These are phyloP conservation scores for Aspergillus sp. DNA, from an alignment of 2,329 filamentous ascomycete species.

Conservation along the genomic window DNA sequence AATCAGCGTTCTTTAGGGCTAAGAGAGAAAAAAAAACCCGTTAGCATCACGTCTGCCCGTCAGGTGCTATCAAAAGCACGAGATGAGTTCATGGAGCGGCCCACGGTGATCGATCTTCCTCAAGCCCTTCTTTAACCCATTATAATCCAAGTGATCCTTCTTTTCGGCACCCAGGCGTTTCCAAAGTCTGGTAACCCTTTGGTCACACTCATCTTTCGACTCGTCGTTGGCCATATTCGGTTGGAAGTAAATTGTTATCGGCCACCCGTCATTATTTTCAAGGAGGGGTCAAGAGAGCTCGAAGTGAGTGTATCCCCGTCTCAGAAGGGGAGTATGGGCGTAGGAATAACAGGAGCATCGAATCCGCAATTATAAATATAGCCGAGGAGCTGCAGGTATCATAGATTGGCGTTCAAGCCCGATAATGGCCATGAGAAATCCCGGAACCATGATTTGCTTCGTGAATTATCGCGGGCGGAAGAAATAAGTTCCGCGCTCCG, in stretches of 20 bases:
- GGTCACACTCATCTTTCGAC: slow-evolving; percentile 74
- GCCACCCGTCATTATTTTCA: slow-evolving; percentile 45
- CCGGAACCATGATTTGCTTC: slow-evolving; percentile 34
- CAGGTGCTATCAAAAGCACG: slow-evolving; percentile 21
- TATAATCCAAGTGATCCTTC: slow-evolving; percentile 78
- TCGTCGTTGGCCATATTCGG: slow-evolving; percentile 67
- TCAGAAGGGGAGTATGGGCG: slow-evolving; percentile 16
- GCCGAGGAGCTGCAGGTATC: slow-evolving; percentile 10
- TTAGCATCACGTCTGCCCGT: slow-evolving; percentile 21
- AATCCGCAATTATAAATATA: slow-evolving; percentile 19
- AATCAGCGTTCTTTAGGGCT: slow-evolving; percentile 88
- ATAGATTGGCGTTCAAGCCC: slow-evolving; percentile 7
- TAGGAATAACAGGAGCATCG: slow-evolving; percentile 26
- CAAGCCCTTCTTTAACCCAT: slow-evolving; percentile 80
- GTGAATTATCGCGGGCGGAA: slow-evolving; percentile 29
- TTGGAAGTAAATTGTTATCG: slow-evolving; percentile 43
- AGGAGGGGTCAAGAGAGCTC: slow-evolving; percentile 20
- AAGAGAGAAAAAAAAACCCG: slow-evolving; percentile 16
- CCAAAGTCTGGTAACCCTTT: slow-evolving; percentile 83
- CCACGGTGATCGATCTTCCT: slow-evolving; percentile 88
- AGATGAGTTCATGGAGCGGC: slow-evolving; percentile 30
- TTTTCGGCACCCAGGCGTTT: slow-evolving; percentile 72
- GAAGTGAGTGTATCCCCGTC: slow-evolving; percentile 21
- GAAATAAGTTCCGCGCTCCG: slow-evolving; percentile 15
- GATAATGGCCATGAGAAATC: slow-evolving; percentile 33